phyloP scores from a whole-genome alignment of 768 basidiomycete species.

The Tricholoma furcatifolium region DNA sequence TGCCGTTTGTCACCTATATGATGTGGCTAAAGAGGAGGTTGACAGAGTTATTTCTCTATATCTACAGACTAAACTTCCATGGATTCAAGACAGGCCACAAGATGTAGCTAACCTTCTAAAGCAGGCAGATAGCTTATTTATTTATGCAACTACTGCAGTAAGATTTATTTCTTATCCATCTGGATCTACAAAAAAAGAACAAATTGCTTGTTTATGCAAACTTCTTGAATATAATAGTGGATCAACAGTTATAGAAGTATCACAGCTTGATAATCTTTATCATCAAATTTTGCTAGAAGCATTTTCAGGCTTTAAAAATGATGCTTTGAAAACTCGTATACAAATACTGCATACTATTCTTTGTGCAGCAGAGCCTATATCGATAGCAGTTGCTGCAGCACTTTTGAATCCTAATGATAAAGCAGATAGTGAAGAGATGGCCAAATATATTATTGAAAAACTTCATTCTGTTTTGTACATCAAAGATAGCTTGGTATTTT shows the following conservation, averaged over 20 bases:
- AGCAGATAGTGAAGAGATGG: neutral
- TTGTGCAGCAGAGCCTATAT: conserved; percentile 17
- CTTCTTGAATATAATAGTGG: neutral
- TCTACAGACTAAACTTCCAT: neutral
- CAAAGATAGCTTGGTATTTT: conserved; percentile 14
- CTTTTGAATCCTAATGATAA: conserved; percentile 1
- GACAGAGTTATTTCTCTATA: neutral
- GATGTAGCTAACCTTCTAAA: neutral
- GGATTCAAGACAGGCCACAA: neutral
- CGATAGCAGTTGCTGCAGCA: conserved; percentile 13
- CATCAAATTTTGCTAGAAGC: neutral
- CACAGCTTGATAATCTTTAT: neutral
- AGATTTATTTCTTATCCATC: neutral
- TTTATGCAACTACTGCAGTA: neutral
- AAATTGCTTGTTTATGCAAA: neutral
- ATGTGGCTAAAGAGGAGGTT: neutral
- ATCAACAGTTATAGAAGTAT: neutral
- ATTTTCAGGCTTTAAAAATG: neutral
- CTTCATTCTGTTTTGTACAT: conserved; percentile 21
- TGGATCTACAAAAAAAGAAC: neutral
- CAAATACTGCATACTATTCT: conserved; percentile 21
- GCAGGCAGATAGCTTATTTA: neutral
- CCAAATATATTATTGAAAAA: conserved; percentile 4
- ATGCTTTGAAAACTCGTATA: neutral
- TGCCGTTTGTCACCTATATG: conserved; percentile 13